Percentiles rank a stretch among this genome's conserved stretches.
phyloP scores from a whole-genome alignment of 2,329 filamentous ascomycete genomes.

The Trichoderma koningiopsis region DNA sequence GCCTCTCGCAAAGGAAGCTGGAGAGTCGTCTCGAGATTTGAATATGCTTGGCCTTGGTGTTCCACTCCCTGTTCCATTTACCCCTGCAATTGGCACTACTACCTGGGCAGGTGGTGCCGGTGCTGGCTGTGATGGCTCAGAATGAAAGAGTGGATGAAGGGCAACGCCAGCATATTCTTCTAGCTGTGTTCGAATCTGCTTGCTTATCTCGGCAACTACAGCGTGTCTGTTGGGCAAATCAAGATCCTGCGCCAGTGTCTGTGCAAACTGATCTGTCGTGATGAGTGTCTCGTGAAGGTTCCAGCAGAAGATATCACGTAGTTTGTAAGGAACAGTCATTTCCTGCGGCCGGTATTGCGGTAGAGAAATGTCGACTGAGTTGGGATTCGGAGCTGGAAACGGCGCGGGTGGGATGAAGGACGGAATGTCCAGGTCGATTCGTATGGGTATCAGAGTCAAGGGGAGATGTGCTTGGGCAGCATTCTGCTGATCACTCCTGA shows the following conservation, averaged over 20 bases:
- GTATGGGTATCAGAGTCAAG: conserved; percentile 89
- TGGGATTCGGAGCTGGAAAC: conserved; percentile 64
- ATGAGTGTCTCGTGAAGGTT: conserved; percentile 93
- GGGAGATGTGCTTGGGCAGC: conserved; percentile 74
- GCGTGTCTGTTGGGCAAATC: conserved; percentile 77
- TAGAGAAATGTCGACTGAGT: conserved; percentile 67
- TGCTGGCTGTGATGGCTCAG: conserved; percentile 43
- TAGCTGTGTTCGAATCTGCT: conserved; percentile 90
- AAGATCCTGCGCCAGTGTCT: conserved; percentile 84
- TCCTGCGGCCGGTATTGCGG: conserved; percentile 81
- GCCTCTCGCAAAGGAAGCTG: conserved; percentile 39
- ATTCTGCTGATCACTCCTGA: conserved; percentile 61
- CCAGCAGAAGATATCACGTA: conserved; percentile 97
- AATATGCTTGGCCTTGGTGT: conserved; percentile 38
- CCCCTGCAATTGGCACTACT: conserved; percentile 22
- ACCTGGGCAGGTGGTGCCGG: conserved; percentile 26
- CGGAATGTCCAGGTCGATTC: conserved; percentile 91
- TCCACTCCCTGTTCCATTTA: conserved; percentile 31
- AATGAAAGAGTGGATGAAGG: conserved; percentile 87
- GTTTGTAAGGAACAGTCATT: conserved; percentile 76
- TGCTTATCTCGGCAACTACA: conserved; percentile 80
- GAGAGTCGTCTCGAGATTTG: conserved; percentile 45
- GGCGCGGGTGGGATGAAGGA: conserved; percentile 69
- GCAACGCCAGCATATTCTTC: conserved; percentile 96
- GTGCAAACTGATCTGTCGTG: conserved; percentile 95